Evolutionary conservation across 306 rosid species (phyloP).

Genomic region (Trichosanthes truncata): DNA sequence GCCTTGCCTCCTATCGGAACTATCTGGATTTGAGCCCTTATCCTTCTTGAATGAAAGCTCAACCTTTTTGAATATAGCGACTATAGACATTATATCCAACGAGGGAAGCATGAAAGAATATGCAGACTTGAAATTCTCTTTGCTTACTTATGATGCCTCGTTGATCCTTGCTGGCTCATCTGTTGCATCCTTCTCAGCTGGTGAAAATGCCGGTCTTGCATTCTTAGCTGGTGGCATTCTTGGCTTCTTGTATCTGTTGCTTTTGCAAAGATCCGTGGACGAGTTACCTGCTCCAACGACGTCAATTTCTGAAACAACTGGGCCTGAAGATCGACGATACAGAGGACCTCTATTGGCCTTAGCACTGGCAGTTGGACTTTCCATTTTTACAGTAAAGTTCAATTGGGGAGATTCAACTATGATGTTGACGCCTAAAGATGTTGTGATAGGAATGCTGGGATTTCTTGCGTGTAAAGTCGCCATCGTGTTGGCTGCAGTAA

Average conservation of each 20-base stretch:
- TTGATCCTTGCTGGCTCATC: slow-evolving; percentile 52
- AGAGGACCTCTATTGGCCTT: slow-evolving; percentile 36
- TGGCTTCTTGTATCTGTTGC: slow-evolving; percentile 74
- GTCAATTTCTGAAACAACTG: not conserved
- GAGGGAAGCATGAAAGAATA: slow-evolving; percentile 77
- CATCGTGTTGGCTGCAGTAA: slow-evolving; percentile 73
- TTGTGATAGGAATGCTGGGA: slow-evolving; percentile 68
- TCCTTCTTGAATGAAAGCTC: slow-evolving; percentile 26
- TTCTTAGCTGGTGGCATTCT: slow-evolving; percentile 72
- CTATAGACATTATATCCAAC: slow-evolving; percentile 30
- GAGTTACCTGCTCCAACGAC: slow-evolving; percentile 40
- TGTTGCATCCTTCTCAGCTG: slow-evolving; percentile 36
- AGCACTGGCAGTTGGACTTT: slow-evolving; percentile 46
- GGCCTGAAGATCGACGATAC: not conserved
- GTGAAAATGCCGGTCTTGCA: slow-evolving; percentile 44
- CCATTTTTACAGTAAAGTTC: slow-evolving; percentile 32
- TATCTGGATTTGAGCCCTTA: slow-evolving; percentile 36
- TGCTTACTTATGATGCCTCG: slow-evolving; percentile 69
- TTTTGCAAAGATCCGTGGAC: slow-evolving; percentile 80
- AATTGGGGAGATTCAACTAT: slow-evolving; percentile 39
- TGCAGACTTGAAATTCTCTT: slow-evolving; percentile 63
- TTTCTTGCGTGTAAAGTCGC: slow-evolving; percentile 74
- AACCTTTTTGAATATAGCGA: slow-evolving; percentile 15
- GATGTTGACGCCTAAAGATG: slow-evolving; percentile 43
- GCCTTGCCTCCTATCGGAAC: slow-evolving; percentile 37